Evolutionary conservation across 257 asterid species (phyloP), one percentile per base, ranked within the genome.

Genomic region (Agastache rugosa): DNA sequence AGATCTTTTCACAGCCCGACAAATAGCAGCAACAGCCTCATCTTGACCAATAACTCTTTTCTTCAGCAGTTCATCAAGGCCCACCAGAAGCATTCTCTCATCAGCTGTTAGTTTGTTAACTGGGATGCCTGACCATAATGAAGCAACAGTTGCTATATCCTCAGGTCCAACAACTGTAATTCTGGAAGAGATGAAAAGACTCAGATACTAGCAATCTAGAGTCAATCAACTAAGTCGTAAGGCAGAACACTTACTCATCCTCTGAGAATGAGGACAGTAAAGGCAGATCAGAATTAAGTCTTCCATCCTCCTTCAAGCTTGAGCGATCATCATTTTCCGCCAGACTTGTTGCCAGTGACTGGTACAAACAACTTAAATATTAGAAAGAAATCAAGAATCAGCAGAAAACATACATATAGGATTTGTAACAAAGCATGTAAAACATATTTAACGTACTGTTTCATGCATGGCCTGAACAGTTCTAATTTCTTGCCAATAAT

Each of bases 1-100:
- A 67, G 99, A 92, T 89, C 98, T 87, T 85, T 92, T 94, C 81
- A 94, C 95, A 75, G 99, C 98, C 67, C 97, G 97, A 76, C 86
- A 80, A 83, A 92, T 90, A 80, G 98, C 91, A 76, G 87, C 72
- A 69, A 94, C 93, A 68, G 99, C 99, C 82, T 94, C 99, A 77
- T 94, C 96, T 87, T 94, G 99, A 71, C 99, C 99, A 79, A 94
- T 77, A 64, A 94, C 99, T 78, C 99, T 88, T 84, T 88, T 94
- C 81, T 83, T 94, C 42, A 94, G 97, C 80, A 85, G 93, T 80
- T 90, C 96, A 68, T 90, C 85, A 63, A 94, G 97, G 77, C 96
- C 85, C 58, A 90, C 76, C 58, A 94, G 87, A 78, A 88, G 90
- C 88, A 79, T 78, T 75, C 97, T 85, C 74, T 92, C 98, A 37